A percentile compares a stretch with the other conserved stretches of the same genome.
phyloP scores from a whole-genome alignment of 2,329 filamentous ascomycete species.

The Aspergillus pseudotamarii region DNA sequence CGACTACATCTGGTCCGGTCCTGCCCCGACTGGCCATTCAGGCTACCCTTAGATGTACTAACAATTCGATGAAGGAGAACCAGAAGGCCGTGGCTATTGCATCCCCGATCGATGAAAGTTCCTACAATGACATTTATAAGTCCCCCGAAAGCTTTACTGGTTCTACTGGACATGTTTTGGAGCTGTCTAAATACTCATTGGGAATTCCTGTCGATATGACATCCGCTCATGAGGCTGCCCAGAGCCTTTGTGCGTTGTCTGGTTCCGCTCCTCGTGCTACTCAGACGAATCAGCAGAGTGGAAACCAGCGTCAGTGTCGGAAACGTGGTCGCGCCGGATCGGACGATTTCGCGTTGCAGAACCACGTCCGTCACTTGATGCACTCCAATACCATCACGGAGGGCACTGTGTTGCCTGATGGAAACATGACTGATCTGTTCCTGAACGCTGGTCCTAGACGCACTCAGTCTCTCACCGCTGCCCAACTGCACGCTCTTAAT shows the following conservation, averaged over 20 bases:
- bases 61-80: constrained; percentile 40
- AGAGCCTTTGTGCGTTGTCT: constrained; percentile 45
- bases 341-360: constrained; percentile 41
- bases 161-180: constrained; percentile 30
- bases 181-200: constrained; percentile 40
- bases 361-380: constrained; percentile 43
- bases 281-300: constrained; percentile 12
- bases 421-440: constrained; percentile 35
- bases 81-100: constrained; percentile 40
- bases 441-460: constrained; percentile 27
- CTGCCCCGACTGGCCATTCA: constrained; percentile 41
- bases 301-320: constrained; percentile 31
- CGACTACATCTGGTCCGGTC: constrained; percentile 38
- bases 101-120: constrained; percentile 43
- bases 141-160: constrained; percentile 38
- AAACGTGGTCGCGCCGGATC: constrained; percentile 46
- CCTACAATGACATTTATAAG: constrained; percentile 35
- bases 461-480: constrained; percentile 17
- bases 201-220: constrained; percentile 32
- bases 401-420: constrained; percentile 35
- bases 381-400: constrained; percentile 29
- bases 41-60: constrained; percentile 45
- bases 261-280: constrained; percentile 31
- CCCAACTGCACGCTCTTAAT: constrained; percentile 25
- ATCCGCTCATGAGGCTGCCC: constrained; percentile 41